Evolutionary conservation across 2,329 filamentous ascomycete genomes (phyloP).

Genomic region (Fusarium sacchari): DNA sequence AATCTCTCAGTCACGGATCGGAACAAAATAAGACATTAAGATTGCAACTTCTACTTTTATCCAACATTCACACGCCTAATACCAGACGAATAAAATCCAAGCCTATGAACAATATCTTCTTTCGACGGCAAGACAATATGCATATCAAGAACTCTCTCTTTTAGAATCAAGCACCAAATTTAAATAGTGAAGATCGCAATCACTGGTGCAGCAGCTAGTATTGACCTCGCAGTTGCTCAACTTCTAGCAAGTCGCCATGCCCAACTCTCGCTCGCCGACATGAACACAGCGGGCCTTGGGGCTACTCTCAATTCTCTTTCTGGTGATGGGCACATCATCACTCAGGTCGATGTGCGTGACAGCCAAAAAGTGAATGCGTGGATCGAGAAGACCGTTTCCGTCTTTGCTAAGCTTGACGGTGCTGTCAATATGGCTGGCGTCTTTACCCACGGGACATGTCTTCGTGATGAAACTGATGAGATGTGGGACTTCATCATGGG

Average conservation of each 20-base stretch:
- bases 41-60: accelerated
- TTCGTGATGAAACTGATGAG: not conserved
- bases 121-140: not conserved
- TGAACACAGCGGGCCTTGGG: not conserved
- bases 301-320: accelerated
- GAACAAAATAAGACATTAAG: accelerated
- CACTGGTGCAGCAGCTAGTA: not conserved
- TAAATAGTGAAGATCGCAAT: not conserved
- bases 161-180: too few relatives aligned
- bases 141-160: too few relatives aligned
- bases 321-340: not conserved
- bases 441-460: not conserved
- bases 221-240: not conserved
- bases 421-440: not conserved
- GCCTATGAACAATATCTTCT: not conserved
- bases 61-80: not conserved
- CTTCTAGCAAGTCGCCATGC: not conserved
- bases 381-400: not conserved
- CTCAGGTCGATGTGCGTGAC: not conserved
- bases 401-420: not conserved
- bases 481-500: not conserved
- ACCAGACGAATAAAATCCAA: not conserved
- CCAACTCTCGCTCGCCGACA: not conserved
- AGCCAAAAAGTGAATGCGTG: not conserved
- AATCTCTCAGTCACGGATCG: too few relatives aligned